These are phyloP conservation scores for Holtermannia corniformis DNA, from an alignment of 768 basidiomycete species.

Conservation along the genomic window DNA sequence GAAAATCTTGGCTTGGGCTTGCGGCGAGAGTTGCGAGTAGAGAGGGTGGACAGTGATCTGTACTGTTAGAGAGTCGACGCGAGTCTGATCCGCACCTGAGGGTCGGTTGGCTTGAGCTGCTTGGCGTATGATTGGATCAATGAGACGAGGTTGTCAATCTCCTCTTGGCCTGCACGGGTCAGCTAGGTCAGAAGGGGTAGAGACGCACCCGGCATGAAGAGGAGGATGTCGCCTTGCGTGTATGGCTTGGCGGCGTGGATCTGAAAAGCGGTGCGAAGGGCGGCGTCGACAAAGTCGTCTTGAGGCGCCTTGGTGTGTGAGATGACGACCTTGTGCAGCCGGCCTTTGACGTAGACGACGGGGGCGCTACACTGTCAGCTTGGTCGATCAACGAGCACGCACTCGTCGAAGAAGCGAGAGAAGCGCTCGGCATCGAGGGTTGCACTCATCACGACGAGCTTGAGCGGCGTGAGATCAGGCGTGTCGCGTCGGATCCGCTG, in stretches of 20 bases:
- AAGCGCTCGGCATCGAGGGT: constrained; percentile 95
- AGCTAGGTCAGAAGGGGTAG: not conserved
- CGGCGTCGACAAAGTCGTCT: constrained; percentile 76
- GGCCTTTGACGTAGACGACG: constrained; percentile 82
- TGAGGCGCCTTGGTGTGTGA: constrained; percentile 61
- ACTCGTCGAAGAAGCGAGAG: constrained; percentile 77
- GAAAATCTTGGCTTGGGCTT: constrained; percentile 73
- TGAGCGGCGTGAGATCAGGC: constrained; percentile 55
- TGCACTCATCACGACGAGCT: constrained; percentile 94
- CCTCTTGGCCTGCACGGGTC: constrained; percentile 85
- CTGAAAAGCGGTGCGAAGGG: constrained; percentile 82
- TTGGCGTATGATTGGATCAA: constrained; percentile 61
- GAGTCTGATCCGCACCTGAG: constrained; percentile 49
- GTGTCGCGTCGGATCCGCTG: constrained; percentile 54
- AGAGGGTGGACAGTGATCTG: constrained; percentile 70
- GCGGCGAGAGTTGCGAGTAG: constrained; percentile 73
- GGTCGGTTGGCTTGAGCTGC: constrained; percentile 54
- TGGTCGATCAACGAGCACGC: constrained; percentile 34
- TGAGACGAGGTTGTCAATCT: constrained; percentile 78
- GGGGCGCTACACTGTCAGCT: constrained; percentile 53
- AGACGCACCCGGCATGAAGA: constrained; percentile 72
- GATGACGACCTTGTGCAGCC: constrained; percentile 82
- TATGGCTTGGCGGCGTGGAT: constrained; percentile 69
- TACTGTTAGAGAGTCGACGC: constrained; percentile 10
- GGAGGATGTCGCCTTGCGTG: constrained; percentile 66